Evolutionary conservation across 345 rosid genomes (phyloP).

Genomic region (Bruguiera gymnorhiza): DNA sequence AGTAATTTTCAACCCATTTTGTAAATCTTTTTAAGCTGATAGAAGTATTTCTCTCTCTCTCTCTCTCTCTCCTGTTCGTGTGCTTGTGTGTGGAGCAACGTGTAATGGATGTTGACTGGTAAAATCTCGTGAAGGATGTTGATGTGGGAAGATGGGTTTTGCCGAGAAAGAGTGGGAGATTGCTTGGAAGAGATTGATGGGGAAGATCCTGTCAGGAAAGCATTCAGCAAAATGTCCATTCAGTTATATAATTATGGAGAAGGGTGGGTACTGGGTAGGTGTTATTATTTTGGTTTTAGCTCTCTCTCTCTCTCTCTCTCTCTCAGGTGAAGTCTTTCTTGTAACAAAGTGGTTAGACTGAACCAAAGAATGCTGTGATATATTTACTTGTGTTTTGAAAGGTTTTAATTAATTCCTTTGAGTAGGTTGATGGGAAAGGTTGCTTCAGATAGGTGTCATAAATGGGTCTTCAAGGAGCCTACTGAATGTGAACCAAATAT

Average conservation of each 20-base stretch:
- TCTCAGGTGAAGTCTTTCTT: neutral
- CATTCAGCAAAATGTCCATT: slow-evolving; percentile 99
- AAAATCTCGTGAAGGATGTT: slow-evolving; percentile 65
- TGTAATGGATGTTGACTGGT: no score
- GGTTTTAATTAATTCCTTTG: slow-evolving; percentile 4
- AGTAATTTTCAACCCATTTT: no score
- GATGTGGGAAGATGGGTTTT: slow-evolving; percentile 99
- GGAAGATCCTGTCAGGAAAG: slow-evolving; percentile 92
- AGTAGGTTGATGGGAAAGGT: slow-evolving; percentile 98
- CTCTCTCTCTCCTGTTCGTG: no score
- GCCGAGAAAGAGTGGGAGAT: slow-evolving; percentile 78
- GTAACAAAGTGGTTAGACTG: neutral
- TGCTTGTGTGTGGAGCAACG: no score
- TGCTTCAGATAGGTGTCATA: slow-evolving; percentile 99
- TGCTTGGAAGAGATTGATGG: slow-evolving; percentile 80
- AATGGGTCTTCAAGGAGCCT: slow-evolving; percentile 99
- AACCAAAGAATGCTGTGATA: neutral
- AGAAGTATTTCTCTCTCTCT: no score
- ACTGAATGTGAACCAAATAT: slow-evolving; percentile 90
- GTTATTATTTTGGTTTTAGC: slow-evolving; percentile 28
- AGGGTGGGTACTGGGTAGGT: slow-evolving; percentile 99
- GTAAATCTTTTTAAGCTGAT: no score
- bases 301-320: neutral
- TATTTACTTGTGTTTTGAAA: slow-evolving; percentile 3
- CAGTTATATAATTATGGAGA: slow-evolving; percentile 99